Base-by-base conservation (phyloP, 2,329 filamentous ascomycete species). In the Colletotrichum spinosum region DNA sequence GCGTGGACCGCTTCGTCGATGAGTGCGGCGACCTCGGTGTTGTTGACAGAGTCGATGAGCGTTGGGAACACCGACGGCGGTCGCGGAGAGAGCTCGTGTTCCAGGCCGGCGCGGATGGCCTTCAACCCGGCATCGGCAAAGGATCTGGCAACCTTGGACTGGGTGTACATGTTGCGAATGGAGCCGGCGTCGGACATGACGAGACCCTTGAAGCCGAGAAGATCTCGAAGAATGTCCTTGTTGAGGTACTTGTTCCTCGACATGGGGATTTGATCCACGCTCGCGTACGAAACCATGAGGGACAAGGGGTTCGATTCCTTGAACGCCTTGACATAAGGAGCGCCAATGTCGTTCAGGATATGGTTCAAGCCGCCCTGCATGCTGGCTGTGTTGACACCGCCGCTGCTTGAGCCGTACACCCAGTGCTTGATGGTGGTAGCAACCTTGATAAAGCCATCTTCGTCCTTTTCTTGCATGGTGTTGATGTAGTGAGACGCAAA, bases 381-480 rank as follows among this genome's bases (percentile, higher is more conserved):
- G 52, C 72, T 75, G 6, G 75, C 76, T 0, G 62, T 58, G 67
- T 78, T 78, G 51, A 78, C 71, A 25, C 76, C 75, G 44, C 75
- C 76, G 25, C 69, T 72, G 2, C 65, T 63, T 8, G 70, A 67
- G n/a, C 76, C 76, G 44, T 74, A 78, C 4, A 78, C 70, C 63
- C 73, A 78, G 58, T 77, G 76, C 68, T 78, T 78, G 61, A 78
- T 73, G 2, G 76, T 78, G 4, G 73, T 75, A 2, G 76, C 76
- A 5, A 78, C 71, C 52, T 75, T 76, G 55, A 76, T 55, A 57
- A 71, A 76, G 17, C 75, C 74, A 12, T 72, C 50, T 3, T 71
- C 66, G 56, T 77, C 74, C 51, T 69, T 73, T 38, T 74, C 72
- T 54, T 78, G 74, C 76, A 78, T 78, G 2, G 69, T 75, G 55